These are phyloP conservation scores for Suillus subluteus DNA, from an alignment of 768 basidiomycete genomes.

Conservation along the genomic window DNA sequence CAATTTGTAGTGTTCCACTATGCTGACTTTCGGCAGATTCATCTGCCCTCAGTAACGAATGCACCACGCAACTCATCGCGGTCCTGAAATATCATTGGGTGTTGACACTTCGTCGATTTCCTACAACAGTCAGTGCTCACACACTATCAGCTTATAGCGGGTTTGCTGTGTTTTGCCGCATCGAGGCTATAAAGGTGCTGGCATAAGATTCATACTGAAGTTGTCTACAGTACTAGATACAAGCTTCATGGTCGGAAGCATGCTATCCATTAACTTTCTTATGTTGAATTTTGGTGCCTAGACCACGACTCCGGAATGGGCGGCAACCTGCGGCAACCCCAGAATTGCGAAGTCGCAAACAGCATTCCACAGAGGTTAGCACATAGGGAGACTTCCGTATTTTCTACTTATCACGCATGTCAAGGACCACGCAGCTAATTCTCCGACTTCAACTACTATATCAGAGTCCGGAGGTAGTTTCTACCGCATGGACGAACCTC, in stretches of 20 bases:
- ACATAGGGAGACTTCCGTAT: neutral
- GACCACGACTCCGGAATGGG: constrained; percentile 11
- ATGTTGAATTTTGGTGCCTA: constrained; percentile 6
- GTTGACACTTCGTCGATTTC: neutral
- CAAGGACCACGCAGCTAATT: constrained; percentile 21
- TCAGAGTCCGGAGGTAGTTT: constrained; percentile 32
- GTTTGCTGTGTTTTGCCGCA: neutral
- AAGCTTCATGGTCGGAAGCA: neutral
- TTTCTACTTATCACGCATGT: neutral
- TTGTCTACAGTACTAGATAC: neutral
- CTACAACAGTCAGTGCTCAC: neutral
- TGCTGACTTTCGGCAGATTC: neutral
- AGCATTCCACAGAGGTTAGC: constrained; percentile 21
- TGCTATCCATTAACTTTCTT: neutral
- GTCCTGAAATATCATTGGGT: neutral
- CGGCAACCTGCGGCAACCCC: constrained; percentile 22
- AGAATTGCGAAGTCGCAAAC: constrained; percentile 16
- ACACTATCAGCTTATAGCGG: neutral
- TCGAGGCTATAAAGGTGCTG: too few relatives aligned
- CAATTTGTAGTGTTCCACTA: neutral
- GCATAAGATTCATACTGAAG: too few relatives aligned
- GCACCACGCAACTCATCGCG: neutral
- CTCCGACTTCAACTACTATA: constrained; percentile 37
- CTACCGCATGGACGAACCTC: constrained; percentile 21
- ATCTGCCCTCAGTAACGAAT: neutral